Percentiles rank a stretch among this genome's conserved stretches.
These are phyloP conservation scores for Staphylotrichum tortipilum DNA, from an alignment of 495 filamentous ascomycete genomes.

Conservation along the genomic window DNA sequence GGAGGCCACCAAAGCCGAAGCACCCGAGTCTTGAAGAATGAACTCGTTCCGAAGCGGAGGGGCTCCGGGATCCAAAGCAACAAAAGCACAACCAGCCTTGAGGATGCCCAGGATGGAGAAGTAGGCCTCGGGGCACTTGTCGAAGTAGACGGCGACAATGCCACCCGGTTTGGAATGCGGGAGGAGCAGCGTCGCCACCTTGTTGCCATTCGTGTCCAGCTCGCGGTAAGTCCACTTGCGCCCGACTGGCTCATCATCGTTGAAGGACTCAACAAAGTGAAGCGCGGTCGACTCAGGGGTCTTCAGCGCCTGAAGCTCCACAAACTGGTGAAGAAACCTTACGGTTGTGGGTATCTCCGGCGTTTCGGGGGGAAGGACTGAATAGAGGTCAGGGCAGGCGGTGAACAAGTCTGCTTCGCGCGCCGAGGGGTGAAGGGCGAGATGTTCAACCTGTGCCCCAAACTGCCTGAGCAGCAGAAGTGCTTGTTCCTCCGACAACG, in stretches of 20 bases:
- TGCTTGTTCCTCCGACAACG: conserved; percentile 57
- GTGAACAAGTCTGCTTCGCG: conserved; percentile 15
- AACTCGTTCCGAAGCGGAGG: conserved; percentile 55
- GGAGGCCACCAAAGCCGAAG: conserved; percentile 42
- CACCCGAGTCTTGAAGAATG: conserved; percentile 55
- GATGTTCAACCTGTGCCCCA: conserved; percentile 42
- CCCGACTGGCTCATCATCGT: conserved; percentile 20
- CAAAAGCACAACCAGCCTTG: conserved; percentile 73
- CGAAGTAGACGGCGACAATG: conserved; percentile 69
- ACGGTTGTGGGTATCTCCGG: conserved; percentile 34
- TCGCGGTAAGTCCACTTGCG: conserved; percentile 54
- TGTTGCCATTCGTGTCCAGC: conserved; percentile 52
- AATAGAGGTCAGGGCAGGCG: conserved; percentile 34
- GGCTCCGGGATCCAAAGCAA: conserved; percentile 61
- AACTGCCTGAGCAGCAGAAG: conserved; percentile 52
- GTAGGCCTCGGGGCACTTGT: conserved; percentile 70
- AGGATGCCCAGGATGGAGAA: conserved; percentile 72
- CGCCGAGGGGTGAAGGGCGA: conserved; percentile 31
- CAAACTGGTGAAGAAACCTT: conserved; percentile 53
- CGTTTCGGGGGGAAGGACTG: conserved; percentile 45
- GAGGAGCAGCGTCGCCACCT: conserved; percentile 47
- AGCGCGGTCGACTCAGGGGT: conserved; percentile 46
- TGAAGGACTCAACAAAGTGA: conserved; percentile 47
- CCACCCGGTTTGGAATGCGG: conserved; percentile 33
- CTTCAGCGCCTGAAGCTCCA: conserved; percentile 38